Percentiles rank a stretch among this genome's conserved stretches.
Evolutionary conservation across 805 yeast species (phyloP).

Genomic region (Candida alai): DNA sequence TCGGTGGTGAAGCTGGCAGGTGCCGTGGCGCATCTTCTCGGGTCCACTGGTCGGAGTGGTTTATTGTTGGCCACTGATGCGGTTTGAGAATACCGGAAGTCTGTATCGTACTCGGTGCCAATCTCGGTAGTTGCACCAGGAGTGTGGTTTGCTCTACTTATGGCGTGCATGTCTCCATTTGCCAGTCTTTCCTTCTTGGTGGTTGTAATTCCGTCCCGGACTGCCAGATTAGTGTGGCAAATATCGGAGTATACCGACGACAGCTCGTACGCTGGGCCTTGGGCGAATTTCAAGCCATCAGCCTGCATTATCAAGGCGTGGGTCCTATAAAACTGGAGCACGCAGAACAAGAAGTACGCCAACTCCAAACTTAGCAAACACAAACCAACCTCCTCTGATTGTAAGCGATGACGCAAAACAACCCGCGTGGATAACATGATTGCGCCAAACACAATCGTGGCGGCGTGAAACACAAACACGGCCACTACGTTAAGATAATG

Average conservation of each 20-base stretch:
- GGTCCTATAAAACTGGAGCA: not conserved
- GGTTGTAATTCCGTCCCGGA: no score
- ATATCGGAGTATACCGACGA: constrained; percentile 6
- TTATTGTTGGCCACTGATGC: no score
- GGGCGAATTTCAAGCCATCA: not conserved
- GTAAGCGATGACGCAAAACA: not conserved
- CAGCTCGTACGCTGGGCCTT: no score
- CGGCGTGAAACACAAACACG: not conserved
- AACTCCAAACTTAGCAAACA: not conserved
- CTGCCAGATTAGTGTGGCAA: no score
- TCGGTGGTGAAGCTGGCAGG: not conserved
- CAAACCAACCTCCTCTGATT: not conserved
- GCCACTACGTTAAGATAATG: constrained; percentile 2
- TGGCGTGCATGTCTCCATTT: no score
- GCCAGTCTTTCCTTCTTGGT: no score
- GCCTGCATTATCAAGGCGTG: not conserved
- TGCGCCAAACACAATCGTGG: constrained; percentile 2
- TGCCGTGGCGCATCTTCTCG: constrained; percentile 2
- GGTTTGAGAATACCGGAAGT: no score
- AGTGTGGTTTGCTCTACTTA: no score
- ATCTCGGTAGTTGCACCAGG: no score
- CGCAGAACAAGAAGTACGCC: not conserved
- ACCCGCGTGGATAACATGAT: not conserved
- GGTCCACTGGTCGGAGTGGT: no score
- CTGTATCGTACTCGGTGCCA: no score